phyloP scores from a whole-genome alignment of 1,284 basidiomycete species.

The Pascua sp. region DNA sequence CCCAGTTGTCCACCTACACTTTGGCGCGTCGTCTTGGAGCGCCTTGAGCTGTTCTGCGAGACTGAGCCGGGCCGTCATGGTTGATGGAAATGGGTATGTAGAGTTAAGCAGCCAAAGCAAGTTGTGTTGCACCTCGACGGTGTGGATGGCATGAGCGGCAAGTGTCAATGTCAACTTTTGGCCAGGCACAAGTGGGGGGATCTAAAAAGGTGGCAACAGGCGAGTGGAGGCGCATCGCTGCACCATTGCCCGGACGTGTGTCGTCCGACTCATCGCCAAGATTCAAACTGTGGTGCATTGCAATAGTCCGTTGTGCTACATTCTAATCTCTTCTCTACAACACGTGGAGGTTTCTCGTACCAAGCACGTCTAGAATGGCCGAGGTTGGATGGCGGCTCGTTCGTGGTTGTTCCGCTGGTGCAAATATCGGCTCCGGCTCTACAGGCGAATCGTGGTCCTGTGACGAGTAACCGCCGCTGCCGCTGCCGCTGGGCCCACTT shows the following conservation, averaged over 20 bases:
- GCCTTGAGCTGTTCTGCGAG: slow-evolving; percentile 78
- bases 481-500: too few species aligned
- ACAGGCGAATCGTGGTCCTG: too few species aligned
- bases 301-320: background rate
- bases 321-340: background rate
- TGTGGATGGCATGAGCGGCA: background rate
- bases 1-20: slow-evolving; percentile 1
- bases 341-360: too few species aligned
- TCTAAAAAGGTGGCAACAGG: background rate
- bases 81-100: background rate
- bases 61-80: slow-evolving; percentile 36
- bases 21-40: slow-evolving; percentile 58
- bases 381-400: too few species aligned
- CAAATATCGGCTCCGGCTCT: too few species aligned
- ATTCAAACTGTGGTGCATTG: background rate
- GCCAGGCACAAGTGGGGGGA: slow-evolving; percentile 10
- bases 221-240: slow-evolving; percentile 9
- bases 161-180: slow-evolving; percentile 7
- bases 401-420: too few species aligned
- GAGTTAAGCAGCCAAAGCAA: background rate
- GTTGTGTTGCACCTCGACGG: background rate
- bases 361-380: too few species aligned
- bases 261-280: too few species aligned
- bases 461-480: too few species aligned
- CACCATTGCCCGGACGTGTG: too few species aligned